Evolutionary conservation across 2,329 filamentous ascomycete genomes (phyloP), one percentile per base, ranked within the genome.

Genomic region (Nemania diffusa): DNA sequence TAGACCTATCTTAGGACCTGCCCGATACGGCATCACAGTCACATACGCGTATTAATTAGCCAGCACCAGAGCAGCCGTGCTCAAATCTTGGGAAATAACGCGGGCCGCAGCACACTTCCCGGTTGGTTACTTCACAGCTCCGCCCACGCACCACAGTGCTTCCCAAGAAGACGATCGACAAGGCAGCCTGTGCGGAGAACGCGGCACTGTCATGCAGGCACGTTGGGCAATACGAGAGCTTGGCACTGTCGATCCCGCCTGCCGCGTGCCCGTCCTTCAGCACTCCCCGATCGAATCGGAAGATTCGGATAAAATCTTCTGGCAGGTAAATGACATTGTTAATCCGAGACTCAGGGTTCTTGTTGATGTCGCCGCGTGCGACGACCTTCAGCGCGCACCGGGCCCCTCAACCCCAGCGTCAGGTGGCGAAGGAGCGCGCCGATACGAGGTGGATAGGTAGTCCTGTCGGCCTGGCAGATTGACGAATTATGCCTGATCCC

Each of bases 181-280:
- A 51, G 20, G 51, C 53, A 64, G 56, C 34, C 40, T 61, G 55
- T 67, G 67, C 59, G 64, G 67, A 58, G 67, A 67, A 57, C 40
- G 22, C 55, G 53, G 57, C 32, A 46, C 40, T 62, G 22, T 50
- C 11, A 66, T 66, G 66, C 66, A 66, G 26, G 63, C 50, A 50
- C 40, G 26, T 55, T 40, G 51, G 46, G 51, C 62, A 66, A 69
- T 69, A 69, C 67, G 67, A 69, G 67, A 63, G 58, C 67, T 69
- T 69, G 67, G 67, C 67, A 42, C 60, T 66, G 67, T 55, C 63
- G 67, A 69, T 69, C 63, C 59, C 67, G 63, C 40, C 57, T 32
- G 22, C 57, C 42, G 61, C 48, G 55, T 50, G 57, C 40, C 29
- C 20, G 44, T 29, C 8, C 8, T 53, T 40, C 13, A 44, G 40